Evolutionary conservation across 306 rosid species (phyloP).

Genomic region (Dryas drummondii): DNA sequence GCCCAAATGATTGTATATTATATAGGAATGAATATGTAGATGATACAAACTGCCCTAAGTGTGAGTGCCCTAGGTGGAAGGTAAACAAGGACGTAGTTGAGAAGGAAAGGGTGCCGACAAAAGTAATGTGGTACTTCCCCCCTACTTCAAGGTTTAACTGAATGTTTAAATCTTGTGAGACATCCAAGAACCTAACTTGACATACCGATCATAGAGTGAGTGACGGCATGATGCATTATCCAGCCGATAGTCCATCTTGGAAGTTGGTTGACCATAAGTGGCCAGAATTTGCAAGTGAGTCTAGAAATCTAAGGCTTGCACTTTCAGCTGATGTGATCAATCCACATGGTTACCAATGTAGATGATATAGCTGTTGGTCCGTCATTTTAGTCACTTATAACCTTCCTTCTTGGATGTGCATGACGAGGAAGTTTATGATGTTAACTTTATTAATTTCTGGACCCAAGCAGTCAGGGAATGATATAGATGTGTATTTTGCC

Average conservation of each 20-base stretch:
- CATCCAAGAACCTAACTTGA: background rate
- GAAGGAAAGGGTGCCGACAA: background rate
- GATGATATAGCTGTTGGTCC: too few relatives aligned
- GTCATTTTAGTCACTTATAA: background rate
- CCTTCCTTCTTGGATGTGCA: background rate
- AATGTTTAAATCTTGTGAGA: background rate
- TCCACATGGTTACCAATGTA: background rate
- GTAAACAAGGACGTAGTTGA: background rate
- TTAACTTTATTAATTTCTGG: background rate
- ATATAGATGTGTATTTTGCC: background rate
- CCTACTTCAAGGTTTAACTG: background rate
- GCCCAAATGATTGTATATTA: background rate
- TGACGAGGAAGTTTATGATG: background rate
- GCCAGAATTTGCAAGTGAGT: too few relatives aligned
- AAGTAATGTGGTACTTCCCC: background rate
- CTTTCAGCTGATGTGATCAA: too few relatives aligned
- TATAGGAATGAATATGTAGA: background rate
- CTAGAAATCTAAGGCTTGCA: too few relatives aligned
- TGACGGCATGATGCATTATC: background rate
- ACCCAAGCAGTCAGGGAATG: background rate
- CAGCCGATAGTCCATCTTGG: too few relatives aligned
- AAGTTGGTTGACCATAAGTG: too few relatives aligned
- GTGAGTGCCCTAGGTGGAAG: background rate
- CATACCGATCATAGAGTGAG: background rate
- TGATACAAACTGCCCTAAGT: background rate